phyloP scores from a whole-genome alignment of 305 asterid genomes.

The Nicotiana rustica region DNA sequence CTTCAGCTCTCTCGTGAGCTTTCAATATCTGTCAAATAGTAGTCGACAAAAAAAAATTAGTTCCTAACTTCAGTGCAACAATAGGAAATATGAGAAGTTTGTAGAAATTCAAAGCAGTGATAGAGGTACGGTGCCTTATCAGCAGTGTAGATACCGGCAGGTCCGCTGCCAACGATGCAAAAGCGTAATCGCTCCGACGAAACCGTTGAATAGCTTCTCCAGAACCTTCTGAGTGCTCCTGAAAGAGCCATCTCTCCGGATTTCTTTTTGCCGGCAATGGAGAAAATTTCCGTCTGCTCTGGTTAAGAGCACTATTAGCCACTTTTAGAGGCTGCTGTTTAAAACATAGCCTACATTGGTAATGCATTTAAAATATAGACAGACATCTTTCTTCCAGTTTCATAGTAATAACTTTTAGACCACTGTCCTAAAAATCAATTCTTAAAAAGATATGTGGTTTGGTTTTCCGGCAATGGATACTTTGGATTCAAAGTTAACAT shows the following conservation, averaged over 20 bases:
- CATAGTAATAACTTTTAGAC: too few relatives aligned
- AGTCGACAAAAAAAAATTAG: background rate
- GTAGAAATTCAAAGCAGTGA: background rate
- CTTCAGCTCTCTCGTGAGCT: constrained; percentile 73
- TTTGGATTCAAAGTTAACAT: too few relatives aligned
- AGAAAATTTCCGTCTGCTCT: background rate
- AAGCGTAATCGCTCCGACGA: constrained; percentile 64
- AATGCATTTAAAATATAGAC: too few relatives aligned
- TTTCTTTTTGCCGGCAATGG: background rate
- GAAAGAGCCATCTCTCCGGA: constrained; percentile 48
- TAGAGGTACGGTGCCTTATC: constrained; percentile 74
- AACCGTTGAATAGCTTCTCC: constrained; percentile 58
- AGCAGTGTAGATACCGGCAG: constrained; percentile 94
- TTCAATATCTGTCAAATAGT: constrained; percentile 63
- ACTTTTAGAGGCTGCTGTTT: too few relatives aligned
- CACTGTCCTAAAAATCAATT: too few relatives aligned
- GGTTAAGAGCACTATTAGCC: too few relatives aligned
- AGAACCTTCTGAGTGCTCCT: constrained; percentile 44
- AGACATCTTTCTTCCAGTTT: too few relatives aligned
- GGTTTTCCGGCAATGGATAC: too few relatives aligned
- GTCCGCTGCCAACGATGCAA: constrained; percentile 91
- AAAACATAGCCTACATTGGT: too few relatives aligned
- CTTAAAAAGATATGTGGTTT: too few relatives aligned
- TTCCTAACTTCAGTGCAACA: background rate
- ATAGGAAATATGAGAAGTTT: background rate